Evolutionary conservation across 352 stramenopile genomes (phyloP).

Genomic region (Pythium brassicae): DNA sequence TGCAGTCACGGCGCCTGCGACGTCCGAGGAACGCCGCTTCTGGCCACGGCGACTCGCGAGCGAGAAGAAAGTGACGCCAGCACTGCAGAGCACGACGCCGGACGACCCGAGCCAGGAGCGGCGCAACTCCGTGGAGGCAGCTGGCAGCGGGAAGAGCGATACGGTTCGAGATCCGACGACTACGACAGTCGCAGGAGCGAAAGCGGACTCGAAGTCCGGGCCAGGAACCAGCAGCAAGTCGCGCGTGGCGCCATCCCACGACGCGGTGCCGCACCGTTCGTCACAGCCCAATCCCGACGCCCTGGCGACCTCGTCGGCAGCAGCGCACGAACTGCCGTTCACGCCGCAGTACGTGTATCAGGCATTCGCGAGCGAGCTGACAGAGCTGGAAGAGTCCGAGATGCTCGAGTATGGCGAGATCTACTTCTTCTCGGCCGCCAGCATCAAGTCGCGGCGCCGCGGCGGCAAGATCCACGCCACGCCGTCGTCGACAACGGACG

Average conservation of each 20-base stretch:
- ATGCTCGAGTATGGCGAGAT: slow-evolving; percentile 46
- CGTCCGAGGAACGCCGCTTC: slow-evolving; percentile 7
- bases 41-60: slow-evolving; percentile 7
- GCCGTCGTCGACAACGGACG: background rate
- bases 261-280: background rate
- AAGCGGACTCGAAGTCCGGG: background rate
- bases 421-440: slow-evolving; percentile 38
- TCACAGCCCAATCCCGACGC: background rate
- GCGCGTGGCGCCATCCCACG: slow-evolving; percentile 18
- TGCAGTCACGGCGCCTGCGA: background rate
- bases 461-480: slow-evolving; percentile 26
- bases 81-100: background rate
- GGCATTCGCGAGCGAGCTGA: slow-evolving; percentile 30
- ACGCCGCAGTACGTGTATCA: slow-evolving; percentile 12
- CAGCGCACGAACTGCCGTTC: slow-evolving; percentile 22
- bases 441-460: slow-evolving; percentile 27
- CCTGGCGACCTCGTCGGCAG: slow-evolving; percentile 4
- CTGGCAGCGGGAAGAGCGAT: slow-evolving; percentile 4
- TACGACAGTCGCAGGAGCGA: background rate
- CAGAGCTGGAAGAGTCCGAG: slow-evolving; percentile 40
- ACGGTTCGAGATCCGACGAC: background rate
- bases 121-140: background rate
- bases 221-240: slow-evolving; percentile 11
- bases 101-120: background rate
- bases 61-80: slow-evolving; percentile 9